Base-by-base conservation (phyloP, 352 stramenopile species). In the Globisporangium radiosum region DNA sequence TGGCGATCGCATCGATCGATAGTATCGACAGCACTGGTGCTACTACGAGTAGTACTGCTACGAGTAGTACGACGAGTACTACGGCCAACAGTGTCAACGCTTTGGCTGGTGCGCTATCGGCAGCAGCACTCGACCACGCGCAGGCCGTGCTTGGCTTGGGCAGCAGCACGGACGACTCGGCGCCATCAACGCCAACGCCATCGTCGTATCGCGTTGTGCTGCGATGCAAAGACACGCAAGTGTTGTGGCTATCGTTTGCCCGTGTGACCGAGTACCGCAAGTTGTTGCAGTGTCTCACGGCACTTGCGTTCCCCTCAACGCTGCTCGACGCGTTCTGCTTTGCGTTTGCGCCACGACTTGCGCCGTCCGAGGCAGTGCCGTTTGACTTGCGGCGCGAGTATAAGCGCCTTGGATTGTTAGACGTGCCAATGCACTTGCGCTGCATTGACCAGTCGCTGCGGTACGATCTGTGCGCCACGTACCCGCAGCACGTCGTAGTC, bases 401-500 rank as follows among this genome's bases (percentile, higher is more conserved):
- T 52, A 60, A 78, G 4, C 84, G 87, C 51, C 78, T 95, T 36
- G 87, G 87, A 0, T 64, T 96, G 25, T 58, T 96, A 7, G 74
- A 78, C 10, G 78, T 72, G 45, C 82, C 85, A 1, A 68, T 85
- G 9, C 69, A 73, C 15, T 56, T 90, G 15, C 86, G 81, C 19
- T 92, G 86, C 63, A 92, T 92, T 40, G 81, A 93, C 44, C 82
- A 95, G 39, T 82, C 81, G 14, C 10, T 62, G 19, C 69, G 75
- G 7, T 97, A 96, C 58, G 73, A 82, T 14, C 69, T 98, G 8
- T 98, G 90, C 60, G 76, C 93, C n/a, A 97, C 92, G 17, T 99
- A 99, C 68, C 96, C 96, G 2, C 85, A 85, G 17, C 81, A 98
- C 37, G 64, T 99, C 39, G 85, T 98, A 42, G 94, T 98, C 9